phyloP scores from a whole-genome alignment of 1,284 basidiomycete genomes.

The Cutaneotrichosporon spelunceum region DNA sequence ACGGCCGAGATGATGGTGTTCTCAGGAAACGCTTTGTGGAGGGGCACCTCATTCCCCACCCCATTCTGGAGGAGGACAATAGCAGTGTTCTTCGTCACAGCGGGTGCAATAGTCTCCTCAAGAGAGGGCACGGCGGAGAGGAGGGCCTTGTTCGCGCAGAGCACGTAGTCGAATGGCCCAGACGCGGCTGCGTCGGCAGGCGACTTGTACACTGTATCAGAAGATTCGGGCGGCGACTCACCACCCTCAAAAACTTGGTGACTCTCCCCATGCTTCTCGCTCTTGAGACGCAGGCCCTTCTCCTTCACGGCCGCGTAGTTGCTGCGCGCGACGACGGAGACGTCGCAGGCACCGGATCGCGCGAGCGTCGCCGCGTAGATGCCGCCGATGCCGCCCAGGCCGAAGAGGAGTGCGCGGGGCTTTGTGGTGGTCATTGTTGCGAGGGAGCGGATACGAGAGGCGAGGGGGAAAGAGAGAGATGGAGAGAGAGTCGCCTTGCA shows the following conservation, averaged over 20 bases:
- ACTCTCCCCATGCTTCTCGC: constrained; percentile 44
- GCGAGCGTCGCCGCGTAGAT: constrained; percentile 54
- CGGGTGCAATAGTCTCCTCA: constrained; percentile 43
- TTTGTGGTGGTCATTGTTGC: constrained; percentile 12
- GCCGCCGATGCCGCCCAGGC: constrained; percentile 53
- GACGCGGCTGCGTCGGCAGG: constrained; percentile 45
- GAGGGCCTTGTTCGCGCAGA: constrained; percentile 52
- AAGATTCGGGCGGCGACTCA: constrained; percentile 21
- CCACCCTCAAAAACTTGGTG: constrained; percentile 46
- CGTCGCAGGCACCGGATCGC: constrained; percentile 45
- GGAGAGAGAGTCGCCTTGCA: neutral
- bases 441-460: neutral
- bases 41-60: constrained; percentile 54
- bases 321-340: constrained; percentile 54
- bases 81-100: constrained; percentile 42
- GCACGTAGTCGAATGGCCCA: constrained; percentile 45
- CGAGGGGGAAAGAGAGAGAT: neutral
- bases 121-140: constrained; percentile 47
- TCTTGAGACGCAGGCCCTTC: constrained; percentile 45
- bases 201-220: constrained; percentile 39
- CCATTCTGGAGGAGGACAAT: constrained; percentile 57
- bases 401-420: constrained; percentile 46
- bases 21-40: constrained; percentile 50
- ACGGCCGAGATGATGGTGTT: constrained; percentile 55
- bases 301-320: constrained; percentile 51